Conservation (phyloP, 2,329 filamentous ascomycete species). For the Colletotrichum abscissum region DNA sequence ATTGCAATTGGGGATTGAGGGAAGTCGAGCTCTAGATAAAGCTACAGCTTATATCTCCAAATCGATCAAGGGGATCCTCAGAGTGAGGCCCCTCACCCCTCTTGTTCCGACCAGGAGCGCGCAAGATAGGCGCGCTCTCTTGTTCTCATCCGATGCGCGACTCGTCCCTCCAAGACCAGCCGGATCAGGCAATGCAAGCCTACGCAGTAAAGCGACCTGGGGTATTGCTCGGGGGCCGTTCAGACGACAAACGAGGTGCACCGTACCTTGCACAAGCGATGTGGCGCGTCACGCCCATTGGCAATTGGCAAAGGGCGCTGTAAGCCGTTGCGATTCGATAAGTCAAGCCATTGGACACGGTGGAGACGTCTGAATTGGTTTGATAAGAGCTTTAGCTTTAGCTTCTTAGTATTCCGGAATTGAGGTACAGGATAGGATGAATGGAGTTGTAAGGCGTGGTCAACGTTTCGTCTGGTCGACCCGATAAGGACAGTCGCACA, state of each 20-base stretch:
- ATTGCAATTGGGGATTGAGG: background rate
- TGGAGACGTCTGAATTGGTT: background rate
- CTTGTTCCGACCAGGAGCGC: background rate
- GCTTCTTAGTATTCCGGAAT: background rate
- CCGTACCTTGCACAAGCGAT: background rate
- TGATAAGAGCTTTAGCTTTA: constrained; percentile 16
- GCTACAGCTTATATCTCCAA: constrained; percentile 18
- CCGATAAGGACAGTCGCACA: constrained; percentile 18
- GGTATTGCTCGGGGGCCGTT: background rate
- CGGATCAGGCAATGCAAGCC: constrained; percentile 8
- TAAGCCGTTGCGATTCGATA: background rate
- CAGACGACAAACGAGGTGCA: background rate
- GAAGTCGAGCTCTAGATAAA: constrained; percentile 19
- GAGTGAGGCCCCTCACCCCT: constrained; percentile 13
- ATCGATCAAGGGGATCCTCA: background rate
- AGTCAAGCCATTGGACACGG: constrained; percentile 7
- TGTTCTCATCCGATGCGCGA: constrained; percentile 4
- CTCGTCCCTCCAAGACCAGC: constrained; percentile 5
- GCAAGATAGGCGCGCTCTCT: constrained; percentile 16
- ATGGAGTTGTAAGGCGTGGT: background rate
- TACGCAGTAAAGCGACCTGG: background rate
- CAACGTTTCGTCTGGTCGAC: background rate
- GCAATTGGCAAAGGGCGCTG: constrained; percentile 23
- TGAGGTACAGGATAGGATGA: background rate
- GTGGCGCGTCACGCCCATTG: constrained; percentile 24